Conservation (phyloP, 306 rosid species). For the Casuarina equisetifolia region DNA sequence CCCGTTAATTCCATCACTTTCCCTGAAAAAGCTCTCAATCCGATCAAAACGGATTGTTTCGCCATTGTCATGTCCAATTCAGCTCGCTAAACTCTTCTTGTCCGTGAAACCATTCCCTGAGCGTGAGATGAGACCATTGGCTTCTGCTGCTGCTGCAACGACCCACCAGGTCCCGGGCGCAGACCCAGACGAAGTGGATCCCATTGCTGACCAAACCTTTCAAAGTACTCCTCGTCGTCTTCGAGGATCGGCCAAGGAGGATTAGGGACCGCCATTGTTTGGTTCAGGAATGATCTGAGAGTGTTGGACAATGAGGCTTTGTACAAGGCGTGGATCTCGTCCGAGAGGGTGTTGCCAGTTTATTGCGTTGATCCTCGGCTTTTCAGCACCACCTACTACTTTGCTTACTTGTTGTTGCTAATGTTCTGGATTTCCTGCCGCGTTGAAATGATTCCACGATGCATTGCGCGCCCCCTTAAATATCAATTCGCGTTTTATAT, state of each 20-base stretch:
- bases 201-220: conserved; percentile 44
- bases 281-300: conserved; percentile 94
- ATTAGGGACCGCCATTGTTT: conserved; percentile 61
- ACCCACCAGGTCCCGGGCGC: conserved; percentile 55
- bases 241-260: conserved; percentile 55
- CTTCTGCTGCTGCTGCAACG: conserved; percentile 3
- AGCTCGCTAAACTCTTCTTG: background rate
- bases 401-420: conserved; percentile 8
- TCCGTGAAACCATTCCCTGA: conserved; percentile 42
- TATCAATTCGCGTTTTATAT: too few species aligned
- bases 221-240: conserved; percentile 47
- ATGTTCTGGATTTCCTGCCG: background rate
- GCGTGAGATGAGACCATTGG: background rate
- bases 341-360: conserved; percentile 67
- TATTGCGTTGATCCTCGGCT: conserved; percentile 84
- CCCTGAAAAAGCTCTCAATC: conserved; percentile 23
- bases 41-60: conserved; percentile 27
- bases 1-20: conserved; percentile 23
- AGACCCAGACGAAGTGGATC: conserved; percentile 47
- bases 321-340: conserved; percentile 69
- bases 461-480: too few species aligned
- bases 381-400: conserved; percentile 65
- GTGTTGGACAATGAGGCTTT: conserved; percentile 82
- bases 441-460: too few species aligned
- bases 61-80: background rate